Evolutionary conservation across 2,329 filamentous ascomycete species (phyloP).

Genomic region (Trichophyton schoenleinii): DNA sequence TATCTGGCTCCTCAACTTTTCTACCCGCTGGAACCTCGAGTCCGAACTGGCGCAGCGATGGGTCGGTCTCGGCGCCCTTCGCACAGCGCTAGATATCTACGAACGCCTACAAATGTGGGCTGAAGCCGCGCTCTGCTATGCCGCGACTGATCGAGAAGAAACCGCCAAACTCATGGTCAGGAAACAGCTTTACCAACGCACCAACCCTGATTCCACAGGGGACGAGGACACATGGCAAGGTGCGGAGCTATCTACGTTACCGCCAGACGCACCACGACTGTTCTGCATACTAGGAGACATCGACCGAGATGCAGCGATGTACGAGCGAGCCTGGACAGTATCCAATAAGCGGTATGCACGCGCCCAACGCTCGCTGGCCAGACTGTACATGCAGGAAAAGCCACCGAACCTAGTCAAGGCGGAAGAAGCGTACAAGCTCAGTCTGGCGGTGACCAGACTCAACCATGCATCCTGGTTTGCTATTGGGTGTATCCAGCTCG

Average conservation of each 20-base stretch:
- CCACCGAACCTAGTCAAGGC: slow-evolving; percentile 52
- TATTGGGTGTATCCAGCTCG: slow-evolving; percentile 74
- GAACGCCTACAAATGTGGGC: slow-evolving; percentile 88
- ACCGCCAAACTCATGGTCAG: slow-evolving; percentile 68
- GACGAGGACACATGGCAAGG: slow-evolving; percentile 52
- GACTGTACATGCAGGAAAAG: slow-evolving; percentile 56
- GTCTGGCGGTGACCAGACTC: slow-evolving; percentile 65
- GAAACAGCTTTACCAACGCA: slow-evolving; percentile 63
- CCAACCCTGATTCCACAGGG: slow-evolving; percentile 29
- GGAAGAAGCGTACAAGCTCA: slow-evolving; percentile 63
- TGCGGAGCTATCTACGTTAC: slow-evolving; percentile 55
- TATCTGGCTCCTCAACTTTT: slow-evolving; percentile 70
- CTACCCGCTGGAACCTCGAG: slow-evolving; percentile 86
- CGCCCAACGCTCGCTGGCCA: slow-evolving; percentile 75
- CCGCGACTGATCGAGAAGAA: slow-evolving; percentile 64
- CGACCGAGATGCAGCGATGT: slow-evolving; percentile 60
- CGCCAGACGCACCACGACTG: slow-evolving; percentile 70
- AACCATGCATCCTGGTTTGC: slow-evolving; percentile 81
- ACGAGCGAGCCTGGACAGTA: slow-evolving; percentile 76
- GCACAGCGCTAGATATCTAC: slow-evolving; percentile 90
- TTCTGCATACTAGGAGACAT: slow-evolving; percentile 92
- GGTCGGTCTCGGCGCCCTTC: slow-evolving; percentile 73
- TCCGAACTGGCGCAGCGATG: slow-evolving; percentile 87
- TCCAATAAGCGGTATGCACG: slow-evolving; percentile 70
- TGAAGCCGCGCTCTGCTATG: slow-evolving; percentile 83